Base-by-base conservation (phyloP, 257 asterid genomes). In the Jasminum sambac region DNA sequence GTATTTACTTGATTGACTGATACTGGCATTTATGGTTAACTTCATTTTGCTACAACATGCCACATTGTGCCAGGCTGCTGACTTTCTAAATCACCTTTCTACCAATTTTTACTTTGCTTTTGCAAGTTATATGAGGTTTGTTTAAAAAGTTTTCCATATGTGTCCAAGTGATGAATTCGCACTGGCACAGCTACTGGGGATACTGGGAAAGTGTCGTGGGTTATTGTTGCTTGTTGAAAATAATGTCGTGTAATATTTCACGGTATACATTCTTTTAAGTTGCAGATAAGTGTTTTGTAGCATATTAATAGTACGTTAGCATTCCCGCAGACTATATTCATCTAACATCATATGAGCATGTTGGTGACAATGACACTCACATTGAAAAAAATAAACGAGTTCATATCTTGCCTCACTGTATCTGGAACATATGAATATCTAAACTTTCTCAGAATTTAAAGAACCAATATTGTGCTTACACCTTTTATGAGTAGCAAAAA, bases 1-100 rank as follows among this genome's bases (percentile, higher is more conserved):
- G 99, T 95, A 91, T 63, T 34, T 95, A 91, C 67, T 34, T 50
- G 14, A n/a, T 55, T 55, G 62, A 55, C 36, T 21, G 62, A 21
- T 23, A 9, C 14, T 55, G 11, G 62, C 30, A 11, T 55, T 21
- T 10, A 21, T 55, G 12, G 25, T 55, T 55, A 55, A 21, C 14
- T 19, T 19, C 21, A 55, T 19, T 55, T 7, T 10, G 36, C 62
- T 40, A 72, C 46, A 25, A 39, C 41, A 37, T 46, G 72, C 60
- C 55, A n/a, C 72, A 24, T 66, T 66, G 17, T 25, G 66, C 68
- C 64, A 43, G 38, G 68, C n/a, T 25, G 66, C 71, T 67, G 38
- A 38, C 69, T 63, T 70, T 21, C 34, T 10, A 55, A 55, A 55
- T 55, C 0, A 7, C 12, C 3, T 34, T 71, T 24, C 52, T 61